Evolutionary conservation across 495 filamentous ascomycete genomes (phyloP), one percentile per base, ranked within the genome.

Genomic region (Penicillium simplicissimum): DNA sequence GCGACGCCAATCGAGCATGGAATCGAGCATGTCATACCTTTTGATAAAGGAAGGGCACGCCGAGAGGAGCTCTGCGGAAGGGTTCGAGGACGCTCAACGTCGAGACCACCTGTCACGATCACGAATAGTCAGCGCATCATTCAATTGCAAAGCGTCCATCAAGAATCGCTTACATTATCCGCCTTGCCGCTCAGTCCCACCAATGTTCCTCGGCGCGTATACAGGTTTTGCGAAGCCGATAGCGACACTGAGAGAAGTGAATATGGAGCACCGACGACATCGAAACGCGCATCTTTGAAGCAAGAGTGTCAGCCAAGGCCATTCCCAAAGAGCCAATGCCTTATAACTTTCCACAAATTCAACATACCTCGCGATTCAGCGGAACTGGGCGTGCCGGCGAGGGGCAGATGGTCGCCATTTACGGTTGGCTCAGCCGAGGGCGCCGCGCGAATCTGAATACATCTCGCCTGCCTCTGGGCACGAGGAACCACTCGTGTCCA

Each of bases 31-130:
- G 47, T 36, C 59, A 52, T 57, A 86, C 82, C 74, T 84, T 85
- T 77, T 97, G 95, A 75, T 98, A 98, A 62, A 98, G 82, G 74
- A 98, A 98, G 7, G 95, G 95, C 37, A 97, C 86, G 54, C 93
- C 89, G 23, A 94, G 83, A 59, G 84, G 65, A 25, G 90, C 87
- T 70, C 95, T 85, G 40, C 84, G 80, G 67, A 96, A 84, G 13
- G 95, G 95, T 49, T 89, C 87, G 42, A 98, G 86, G 54, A 96
- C 77, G 57, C 93, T 96, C 61, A 98, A 82, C 3, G 91, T 93
- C 13, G 94, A 97, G 77, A 93, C 83, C 59, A 86, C 83, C 86
- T 91, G 64, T 52, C 33, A 43, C 54, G n/a, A 33, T 28, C 25
- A 58, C 15, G 7, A 58, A 57, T 10, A 19, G 11, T 53, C 34